Conservation (phyloP, 1,139 yeast genomes). For the Candida freyschussii region DNA sequence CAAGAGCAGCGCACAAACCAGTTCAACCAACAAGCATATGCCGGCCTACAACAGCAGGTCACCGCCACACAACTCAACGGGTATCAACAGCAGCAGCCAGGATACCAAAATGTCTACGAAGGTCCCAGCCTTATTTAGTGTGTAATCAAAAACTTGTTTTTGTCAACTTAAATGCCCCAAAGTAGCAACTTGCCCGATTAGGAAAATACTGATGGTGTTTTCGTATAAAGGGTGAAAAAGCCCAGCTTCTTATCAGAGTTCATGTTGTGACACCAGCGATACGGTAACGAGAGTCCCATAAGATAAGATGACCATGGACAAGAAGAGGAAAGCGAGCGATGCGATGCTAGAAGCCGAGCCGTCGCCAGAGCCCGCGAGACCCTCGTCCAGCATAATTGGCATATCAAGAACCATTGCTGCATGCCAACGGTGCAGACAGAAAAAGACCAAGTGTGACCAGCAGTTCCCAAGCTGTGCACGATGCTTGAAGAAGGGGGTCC, state of each 20-base stretch:
- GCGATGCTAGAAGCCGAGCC: constrained; percentile 2
- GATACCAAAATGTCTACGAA: constrained; percentile 13
- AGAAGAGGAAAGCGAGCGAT: constrained; percentile 9
- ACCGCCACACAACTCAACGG: constrained; percentile 5
- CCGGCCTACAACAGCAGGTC: constrained; percentile 21
- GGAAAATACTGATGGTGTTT: no score
- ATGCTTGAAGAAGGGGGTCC: constrained; percentile 63
- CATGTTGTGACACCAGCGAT: neutral
- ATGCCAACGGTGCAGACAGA: constrained; percentile 74
- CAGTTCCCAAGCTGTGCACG: constrained; percentile 72
- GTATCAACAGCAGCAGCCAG: constrained; percentile 15
- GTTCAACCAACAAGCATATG: constrained; percentile 26
- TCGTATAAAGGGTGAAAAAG: no score
- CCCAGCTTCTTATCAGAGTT: no score
- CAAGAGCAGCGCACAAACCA: constrained; percentile 29
- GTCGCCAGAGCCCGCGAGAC: constrained; percentile 9
- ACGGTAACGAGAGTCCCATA: neutral
- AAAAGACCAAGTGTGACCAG: constrained; percentile 82
- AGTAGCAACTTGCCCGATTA: no score
- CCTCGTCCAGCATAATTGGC: constrained; percentile 27
- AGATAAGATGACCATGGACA: constrained; percentile 18
- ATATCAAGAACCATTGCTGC: constrained; percentile 65
- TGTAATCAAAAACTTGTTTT: no score
- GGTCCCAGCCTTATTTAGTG: constrained; percentile 30
- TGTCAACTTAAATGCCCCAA: no score